Base-by-base conservation (phyloP, 2,329 filamentous ascomycete genomes). In the Xylaria sp. region DNA sequence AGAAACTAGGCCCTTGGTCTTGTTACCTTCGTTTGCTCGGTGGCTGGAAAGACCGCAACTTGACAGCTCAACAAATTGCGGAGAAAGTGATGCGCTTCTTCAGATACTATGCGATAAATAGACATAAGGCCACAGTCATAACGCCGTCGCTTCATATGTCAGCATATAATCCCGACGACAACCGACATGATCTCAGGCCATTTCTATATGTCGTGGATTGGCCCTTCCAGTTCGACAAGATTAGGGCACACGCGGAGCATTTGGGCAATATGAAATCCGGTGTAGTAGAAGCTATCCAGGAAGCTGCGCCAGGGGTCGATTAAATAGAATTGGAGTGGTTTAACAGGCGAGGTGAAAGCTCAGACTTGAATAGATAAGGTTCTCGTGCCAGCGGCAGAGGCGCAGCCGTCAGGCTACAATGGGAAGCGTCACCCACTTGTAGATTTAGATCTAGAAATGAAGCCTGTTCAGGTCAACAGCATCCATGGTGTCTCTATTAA, bases 141-240 rank as follows among this genome's bases (percentile, higher is more conserved):
- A 71, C 69, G 0, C 67, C 67, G 7, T 69, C 67, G 0, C 23
- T 70, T 25, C 67, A 70, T 36, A 62, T 72, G 55, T 66, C 60
- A 18, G 55, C 65, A 1, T 72, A 72, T n/a, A 70, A 68, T 48
- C 70, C 67, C 10, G 70, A 72, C 46, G 70, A 72, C 31, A 72
- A 72, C 23, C 33, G 68, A 15, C 62, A 66, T 20, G 70, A 72
- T 25, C 36, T 67, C 5, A 20, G 67, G 3, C 67, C 64, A 0
- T 72, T 72, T 20, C 23, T 69, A 3, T 62, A 71, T 48, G 62
- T 66, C 13, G 67, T 70, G 3, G 36, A 71, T 33, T 71, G 64
- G 67, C 70, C 70, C 3, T 71, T 65, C 61, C 67, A 70, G 23
- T 71, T 71, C 36, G 57, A 71, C 9, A 70, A 71, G 41, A 71